These are phyloP conservation scores for Colletotrichum lini DNA, from an alignment of 2,329 filamentous ascomycete genomes.

Conservation along the genomic window DNA sequence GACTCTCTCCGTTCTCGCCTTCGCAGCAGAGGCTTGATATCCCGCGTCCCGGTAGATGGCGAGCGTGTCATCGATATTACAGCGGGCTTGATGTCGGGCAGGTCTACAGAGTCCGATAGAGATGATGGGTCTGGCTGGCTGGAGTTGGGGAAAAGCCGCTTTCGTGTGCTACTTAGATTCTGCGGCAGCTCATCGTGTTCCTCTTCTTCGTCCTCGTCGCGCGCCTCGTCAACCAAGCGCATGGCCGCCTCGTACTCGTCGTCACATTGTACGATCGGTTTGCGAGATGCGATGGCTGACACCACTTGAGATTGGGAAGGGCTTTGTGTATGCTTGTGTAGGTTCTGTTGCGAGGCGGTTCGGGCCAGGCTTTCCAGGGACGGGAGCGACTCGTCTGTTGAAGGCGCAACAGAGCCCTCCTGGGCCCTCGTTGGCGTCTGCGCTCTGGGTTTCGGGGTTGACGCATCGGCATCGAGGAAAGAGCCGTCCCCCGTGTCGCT, in stretches of 20 bases:
- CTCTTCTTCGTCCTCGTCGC: slow-evolving; percentile 46
- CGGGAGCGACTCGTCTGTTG: slow-evolving; percentile 50
- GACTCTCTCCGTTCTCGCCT: slow-evolving; percentile 28
- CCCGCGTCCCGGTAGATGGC: slow-evolving; percentile 5
- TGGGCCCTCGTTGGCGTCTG: slow-evolving; percentile 19
- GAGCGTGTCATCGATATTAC: slow-evolving; percentile 32
- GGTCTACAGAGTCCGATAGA: slow-evolving; percentile 42
- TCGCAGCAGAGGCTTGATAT: slow-evolving; percentile 5
- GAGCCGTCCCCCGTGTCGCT: slow-evolving; percentile 20
- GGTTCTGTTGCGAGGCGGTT: slow-evolving; percentile 57
- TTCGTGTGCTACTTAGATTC: slow-evolving; percentile 12
- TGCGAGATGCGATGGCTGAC: slow-evolving; percentile 47
- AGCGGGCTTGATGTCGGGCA: slow-evolving; percentile 40
- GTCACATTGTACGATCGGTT: slow-evolving; percentile 49
- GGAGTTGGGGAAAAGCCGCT: slow-evolving; percentile 51
- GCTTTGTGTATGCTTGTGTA: slow-evolving; percentile 47
- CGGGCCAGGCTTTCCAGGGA: slow-evolving; percentile 56
- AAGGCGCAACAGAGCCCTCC: slow-evolving; percentile 33
- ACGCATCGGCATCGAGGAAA: slow-evolving; percentile 11
- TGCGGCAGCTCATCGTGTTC: slow-evolving; percentile 43
- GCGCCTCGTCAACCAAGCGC: slow-evolving; percentile 56
- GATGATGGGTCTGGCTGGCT: slow-evolving; percentile 48
- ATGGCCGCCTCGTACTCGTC: slow-evolving; percentile 61
- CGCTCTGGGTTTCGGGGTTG: slow-evolving; percentile 23
- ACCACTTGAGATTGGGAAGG: slow-evolving; percentile 49